A percentile compares a stretch with the other conserved stretches of the same genome.
phyloP scores from a whole-genome alignment of 805 yeast genomes.

The Yarrowia sp. region DNA sequence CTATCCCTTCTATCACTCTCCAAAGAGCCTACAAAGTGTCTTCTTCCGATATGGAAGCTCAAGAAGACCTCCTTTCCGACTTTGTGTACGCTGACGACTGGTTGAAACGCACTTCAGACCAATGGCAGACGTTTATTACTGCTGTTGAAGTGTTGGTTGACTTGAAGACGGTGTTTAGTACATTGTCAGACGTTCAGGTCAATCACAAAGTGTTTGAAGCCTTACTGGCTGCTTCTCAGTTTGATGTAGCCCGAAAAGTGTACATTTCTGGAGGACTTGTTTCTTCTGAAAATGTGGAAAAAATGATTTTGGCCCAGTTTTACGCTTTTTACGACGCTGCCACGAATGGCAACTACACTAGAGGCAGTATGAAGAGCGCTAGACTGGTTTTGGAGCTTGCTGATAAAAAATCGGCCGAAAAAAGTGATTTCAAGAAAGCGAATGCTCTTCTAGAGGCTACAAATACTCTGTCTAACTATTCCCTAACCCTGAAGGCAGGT shows the following conservation, averaged over 20 bases:
- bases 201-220: constrained; percentile 30
- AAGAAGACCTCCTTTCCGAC: background rate
- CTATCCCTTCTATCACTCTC: constrained; percentile 11
- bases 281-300: constrained; percentile 3
- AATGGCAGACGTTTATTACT: constrained; percentile 4
- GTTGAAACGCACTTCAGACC: constrained; percentile 1
- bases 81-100: constrained; percentile 21
- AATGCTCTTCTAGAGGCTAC: constrained; percentile 35
- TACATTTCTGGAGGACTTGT: background rate
- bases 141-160: background rate
- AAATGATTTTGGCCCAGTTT: constrained; percentile 35
- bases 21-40: constrained; percentile 5
- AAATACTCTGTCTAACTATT: constrained; percentile 35
- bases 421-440: constrained; percentile 31
- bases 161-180: constrained; percentile 3
- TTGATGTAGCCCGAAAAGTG: constrained; percentile 32
- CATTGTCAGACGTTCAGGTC: constrained; percentile 25
- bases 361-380: constrained; percentile 46
- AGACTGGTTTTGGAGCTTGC: constrained; percentile 34
- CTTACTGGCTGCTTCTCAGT: constrained; percentile 33
- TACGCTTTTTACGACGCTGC: constrained; percentile 48
- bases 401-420: constrained; percentile 9
- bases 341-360: constrained; percentile 42
- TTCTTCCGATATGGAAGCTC: background rate
- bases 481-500: constrained; percentile 36